Conservation (phyloP, 1,284 basidiomycete species). For the Rhodotorula sp. region DNA sequence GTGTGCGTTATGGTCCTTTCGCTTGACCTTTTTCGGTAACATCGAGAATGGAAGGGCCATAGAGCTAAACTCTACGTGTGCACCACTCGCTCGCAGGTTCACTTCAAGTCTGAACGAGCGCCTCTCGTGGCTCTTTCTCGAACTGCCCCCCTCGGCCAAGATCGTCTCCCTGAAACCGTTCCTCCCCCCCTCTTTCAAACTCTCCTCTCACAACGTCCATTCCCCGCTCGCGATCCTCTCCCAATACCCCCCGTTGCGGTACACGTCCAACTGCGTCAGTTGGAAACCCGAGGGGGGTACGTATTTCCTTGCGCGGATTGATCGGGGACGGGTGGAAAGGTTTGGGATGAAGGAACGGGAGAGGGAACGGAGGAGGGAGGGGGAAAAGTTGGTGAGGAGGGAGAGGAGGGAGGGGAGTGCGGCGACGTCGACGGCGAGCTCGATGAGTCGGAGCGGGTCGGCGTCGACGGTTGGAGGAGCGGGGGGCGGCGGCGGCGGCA, state of each 20-base stretch:
- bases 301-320: conserved; percentile 39
- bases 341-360: conserved; percentile 14
- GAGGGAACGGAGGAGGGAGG: conserved; percentile 7
- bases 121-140: conserved; percentile 57
- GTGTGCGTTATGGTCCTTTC: conserved; percentile 41
- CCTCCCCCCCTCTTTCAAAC: conserved; percentile 31
- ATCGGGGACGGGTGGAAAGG: conserved; percentile 27
- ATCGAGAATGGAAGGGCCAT: not conserved
- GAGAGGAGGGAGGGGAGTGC: conserved; percentile 2
- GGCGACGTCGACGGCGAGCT: not conserved
- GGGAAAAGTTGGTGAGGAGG: not conserved
- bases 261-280: conserved; percentile 37
- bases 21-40: too few species aligned
- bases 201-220: conserved; percentile 34
- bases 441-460: not conserved
- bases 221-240: conserved; percentile 40
- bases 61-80: not conserved
- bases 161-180: conserved; percentile 56
- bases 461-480: not conserved
- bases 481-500: not conserved
- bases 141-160: conserved; percentile 55
- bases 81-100: conserved; percentile 43
- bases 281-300: conserved; percentile 44
- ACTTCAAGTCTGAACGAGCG: conserved; percentile 56
- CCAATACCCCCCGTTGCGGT: conserved; percentile 31